Evolutionary conservation across 371 early-diverging fungal genomes (phyloP).

Genomic region (Mucor mucedo): DNA sequence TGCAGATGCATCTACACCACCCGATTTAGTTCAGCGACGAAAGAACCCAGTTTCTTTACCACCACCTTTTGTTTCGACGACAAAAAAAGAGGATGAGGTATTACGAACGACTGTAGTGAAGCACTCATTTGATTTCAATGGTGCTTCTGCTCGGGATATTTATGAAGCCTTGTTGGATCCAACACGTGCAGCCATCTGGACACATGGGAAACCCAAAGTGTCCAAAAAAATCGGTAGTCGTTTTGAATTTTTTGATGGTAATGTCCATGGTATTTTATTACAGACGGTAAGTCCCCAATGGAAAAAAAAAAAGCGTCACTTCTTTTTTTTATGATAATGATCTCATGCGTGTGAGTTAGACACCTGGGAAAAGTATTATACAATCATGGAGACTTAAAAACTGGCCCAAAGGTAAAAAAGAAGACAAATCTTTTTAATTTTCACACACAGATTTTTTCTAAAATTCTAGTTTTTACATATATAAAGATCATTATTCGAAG

Average conservation of each 20-base stretch:
- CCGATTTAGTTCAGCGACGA: slow-evolving; percentile 23
- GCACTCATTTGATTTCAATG: slow-evolving; percentile 81
- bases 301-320: slow-evolving; percentile 7
- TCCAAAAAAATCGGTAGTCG: slow-evolving; percentile 58
- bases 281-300: slow-evolving; percentile 52
- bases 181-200: slow-evolving; percentile 79
- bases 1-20: slow-evolving; percentile 31
- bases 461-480: neutral
- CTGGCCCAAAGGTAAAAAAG: slow-evolving; percentile 74
- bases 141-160: slow-evolving; percentile 78
- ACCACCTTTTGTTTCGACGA: slow-evolving; percentile 1
- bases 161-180: slow-evolving; percentile 80
- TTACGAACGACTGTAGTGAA: slow-evolving; percentile 71
- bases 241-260: slow-evolving; percentile 86
- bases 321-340: neutral
- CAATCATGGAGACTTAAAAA: slow-evolving; percentile 83
- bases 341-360: slow-evolving; percentile 22
- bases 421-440: neutral
- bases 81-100: slow-evolving; percentile 24
- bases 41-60: slow-evolving; percentile 15
- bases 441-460: neutral
- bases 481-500: slow-evolving; percentile 75
- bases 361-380: slow-evolving; percentile 73
- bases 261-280: slow-evolving; percentile 80
- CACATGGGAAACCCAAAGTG: slow-evolving; percentile 59